A percentile compares a stretch with the other conserved stretches of the same genome.
These are phyloP conservation scores for Articulospora tetracladia DNA, from an alignment of 495 filamentous ascomycete genomes.

Conservation along the genomic window DNA sequence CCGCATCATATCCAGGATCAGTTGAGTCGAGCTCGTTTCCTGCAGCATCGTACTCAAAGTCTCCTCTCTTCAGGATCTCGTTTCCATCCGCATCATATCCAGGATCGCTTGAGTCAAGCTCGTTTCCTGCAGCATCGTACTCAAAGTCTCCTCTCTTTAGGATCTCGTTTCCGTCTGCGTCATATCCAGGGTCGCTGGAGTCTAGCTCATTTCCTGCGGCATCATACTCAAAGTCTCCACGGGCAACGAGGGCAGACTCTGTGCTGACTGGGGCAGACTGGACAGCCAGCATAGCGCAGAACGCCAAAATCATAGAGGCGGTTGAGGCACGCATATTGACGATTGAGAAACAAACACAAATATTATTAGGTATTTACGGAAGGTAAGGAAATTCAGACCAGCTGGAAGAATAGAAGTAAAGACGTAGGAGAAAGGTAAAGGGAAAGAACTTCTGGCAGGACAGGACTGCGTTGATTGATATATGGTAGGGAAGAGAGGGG, in stretches of 20 bases:
- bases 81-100: slow-evolving; percentile 11
- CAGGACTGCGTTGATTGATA: neutral
- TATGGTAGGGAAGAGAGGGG: neutral
- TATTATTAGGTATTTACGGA: neutral
- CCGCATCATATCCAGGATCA: slow-evolving; percentile 3
- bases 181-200: neutral
- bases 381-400: neutral
- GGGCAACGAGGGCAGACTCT: slow-evolving; percentile 8
- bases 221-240: slow-evolving; percentile 7
- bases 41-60: slow-evolving; percentile 8
- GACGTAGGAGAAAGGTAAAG: neutral
- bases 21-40: neutral
- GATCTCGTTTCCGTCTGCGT: slow-evolving; percentile 14
- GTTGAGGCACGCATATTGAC: slow-evolving; percentile 13
- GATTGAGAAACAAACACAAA: neutral
- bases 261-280: slow-evolving; percentile 9
- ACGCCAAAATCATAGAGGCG: slow-evolving; percentile 8
- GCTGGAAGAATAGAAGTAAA: neutral
- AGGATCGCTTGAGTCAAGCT: neutral
- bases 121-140: slow-evolving; percentile 9
- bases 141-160: neutral
- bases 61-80: neutral
- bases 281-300: slow-evolving; percentile 7
- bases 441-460: neutral
- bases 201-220: slow-evolving; percentile 11